These are phyloP conservation scores for Trichoderma virens DNA, from an alignment of 495 filamentous ascomycete genomes.

Conservation along the genomic window DNA sequence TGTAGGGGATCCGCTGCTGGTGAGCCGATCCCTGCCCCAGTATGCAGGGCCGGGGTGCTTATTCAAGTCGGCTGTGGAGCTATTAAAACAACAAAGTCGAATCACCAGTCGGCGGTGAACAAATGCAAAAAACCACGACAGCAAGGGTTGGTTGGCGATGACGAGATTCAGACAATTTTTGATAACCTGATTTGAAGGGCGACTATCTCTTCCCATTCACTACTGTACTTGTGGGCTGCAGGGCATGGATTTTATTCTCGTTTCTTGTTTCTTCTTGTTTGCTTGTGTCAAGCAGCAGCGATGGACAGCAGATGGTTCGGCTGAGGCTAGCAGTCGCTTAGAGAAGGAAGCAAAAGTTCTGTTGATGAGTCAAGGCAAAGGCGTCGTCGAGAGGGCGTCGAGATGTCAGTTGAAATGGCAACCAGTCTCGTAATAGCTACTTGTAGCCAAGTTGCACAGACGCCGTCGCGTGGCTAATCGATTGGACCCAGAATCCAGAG, in stretches of 20 bases:
- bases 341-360: not conserved
- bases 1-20: not conserved
- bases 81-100: not conserved
- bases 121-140: not conserved
- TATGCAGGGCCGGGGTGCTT: not conserved
- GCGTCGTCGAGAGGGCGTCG: constrained; percentile 5
- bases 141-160: not conserved
- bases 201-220: not conserved
- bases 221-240: not conserved
- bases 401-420: not conserved
- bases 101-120: constrained; percentile 7
- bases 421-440: constrained; percentile 1
- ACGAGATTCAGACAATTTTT: constrained; percentile 5
- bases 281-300: not conserved
- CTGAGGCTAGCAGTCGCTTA: not conserved
- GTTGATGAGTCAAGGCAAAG: not conserved
- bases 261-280: not conserved
- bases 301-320: not conserved
- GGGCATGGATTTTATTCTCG: too few species aligned
- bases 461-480: constrained; percentile 4
- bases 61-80: not conserved
- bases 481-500: not conserved
- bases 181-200: not conserved
- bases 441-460: not conserved
- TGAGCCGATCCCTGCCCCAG: not conserved